A percentile compares a stretch with the other conserved stretches of the same genome.
These are phyloP conservation scores for Saprolegnia diclina DNA, from an alignment of 352 stramenopile genomes.

Conservation along the genomic window DNA sequence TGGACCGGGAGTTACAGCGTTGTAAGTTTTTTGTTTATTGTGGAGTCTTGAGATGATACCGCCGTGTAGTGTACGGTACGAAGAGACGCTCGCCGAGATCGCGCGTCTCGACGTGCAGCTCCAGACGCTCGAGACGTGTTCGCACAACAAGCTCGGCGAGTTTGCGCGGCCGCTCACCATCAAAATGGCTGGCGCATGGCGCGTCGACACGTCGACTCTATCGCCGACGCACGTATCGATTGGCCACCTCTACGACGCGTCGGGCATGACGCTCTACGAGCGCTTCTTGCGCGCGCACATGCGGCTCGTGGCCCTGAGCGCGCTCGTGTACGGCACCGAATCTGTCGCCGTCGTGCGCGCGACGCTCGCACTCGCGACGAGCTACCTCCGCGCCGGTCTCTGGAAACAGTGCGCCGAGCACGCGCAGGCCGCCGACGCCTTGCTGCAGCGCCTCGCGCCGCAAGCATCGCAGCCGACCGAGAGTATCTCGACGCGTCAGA, in stretches of 20 bases:
- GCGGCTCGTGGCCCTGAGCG: conserved; percentile 47
- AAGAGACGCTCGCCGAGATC: conserved; percentile 30
- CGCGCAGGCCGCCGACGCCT: conserved; percentile 31
- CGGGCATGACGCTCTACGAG: conserved; percentile 50
- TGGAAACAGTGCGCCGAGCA: conserved; percentile 67
- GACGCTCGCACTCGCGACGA: conserved; percentile 50
- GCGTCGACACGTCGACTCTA: conserved; percentile 3
- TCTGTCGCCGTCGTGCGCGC: conserved; percentile 40
- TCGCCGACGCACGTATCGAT: conserved; percentile 41
- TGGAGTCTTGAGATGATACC: too few species aligned
- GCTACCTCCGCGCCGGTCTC: conserved; percentile 50
- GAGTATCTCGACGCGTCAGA: background rate
- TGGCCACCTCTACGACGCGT: conserved; percentile 58
- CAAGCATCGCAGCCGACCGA: background rate
- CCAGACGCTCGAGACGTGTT: conserved; percentile 58
- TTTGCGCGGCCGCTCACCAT: conserved; percentile 46
- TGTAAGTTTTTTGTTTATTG: too few species aligned
- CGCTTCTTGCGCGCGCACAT: conserved; percentile 52
- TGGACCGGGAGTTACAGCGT: too few species aligned
- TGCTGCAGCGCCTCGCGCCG: background rate
- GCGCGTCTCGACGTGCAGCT: conserved; percentile 41
- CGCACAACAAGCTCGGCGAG: conserved; percentile 45
- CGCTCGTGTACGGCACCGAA: conserved; percentile 39
- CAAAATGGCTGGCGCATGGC: background rate
- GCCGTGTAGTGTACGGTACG: conserved; percentile 21